Base-by-base conservation (phyloP, 345 rosid species). In the Balakata baccata region DNA sequence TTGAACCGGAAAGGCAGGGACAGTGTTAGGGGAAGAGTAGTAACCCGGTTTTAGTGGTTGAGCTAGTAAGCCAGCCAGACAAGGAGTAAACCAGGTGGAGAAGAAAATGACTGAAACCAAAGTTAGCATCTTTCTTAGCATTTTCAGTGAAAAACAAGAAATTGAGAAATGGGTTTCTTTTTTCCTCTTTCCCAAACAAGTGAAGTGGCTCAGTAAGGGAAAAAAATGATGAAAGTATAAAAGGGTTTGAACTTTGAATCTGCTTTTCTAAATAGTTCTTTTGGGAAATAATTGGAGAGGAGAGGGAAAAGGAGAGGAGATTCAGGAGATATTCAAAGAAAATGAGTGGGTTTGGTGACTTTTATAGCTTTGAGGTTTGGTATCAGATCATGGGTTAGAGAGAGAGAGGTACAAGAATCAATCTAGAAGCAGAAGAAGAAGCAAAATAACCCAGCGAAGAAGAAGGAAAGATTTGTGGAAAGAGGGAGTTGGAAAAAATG, bases 1-100 rank as follows among this genome's bases (percentile, higher is more conserved):
- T 72, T 89, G 93, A 41, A 74, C 86, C 0, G 98, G 98, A 71
- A 88, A 87, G 38, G 98, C 97, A 1, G 97, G 98, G 67, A 92
- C 98, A 13, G 94, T 92, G 78, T 89, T 88, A 25, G 88, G 60
- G 51, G 64, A 45, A 29, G 34, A 29, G 62, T 41, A 69, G 34
- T 69, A 74, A 0, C 79, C 70, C 11, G 79, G 70, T 70, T 71
- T 77, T 9, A 72, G 52, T 17, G 76, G 87, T 69, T 82, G 92
- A 37, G 90, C 82, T 11, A 90, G 83, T 10, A 94, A 81, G 43
- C 87, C 86, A 54, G 85, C 85, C 5, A 75, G 81, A 18, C 84
- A 81, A 47, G 18, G 74, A 41, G 49, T 65, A 61, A 69, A 63
- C 9, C 58, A 6, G 66, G 52, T 71, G 54, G 70, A 80, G 38